phyloP scores from a whole-genome alignment of 306 rosid genomes.

The Ziziphus jujuba region DNA sequence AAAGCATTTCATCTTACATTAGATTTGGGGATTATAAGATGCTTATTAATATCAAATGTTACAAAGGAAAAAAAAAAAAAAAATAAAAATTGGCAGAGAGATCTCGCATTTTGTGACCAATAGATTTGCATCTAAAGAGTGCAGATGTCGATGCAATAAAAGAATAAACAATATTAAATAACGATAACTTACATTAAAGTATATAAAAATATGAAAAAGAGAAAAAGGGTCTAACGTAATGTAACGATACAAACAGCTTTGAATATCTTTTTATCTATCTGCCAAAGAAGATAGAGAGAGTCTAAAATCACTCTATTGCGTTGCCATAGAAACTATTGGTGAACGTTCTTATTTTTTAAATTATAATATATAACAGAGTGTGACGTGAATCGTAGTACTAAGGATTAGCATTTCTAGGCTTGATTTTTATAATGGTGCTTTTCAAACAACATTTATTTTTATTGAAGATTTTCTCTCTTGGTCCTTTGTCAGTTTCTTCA shows the following conservation, averaged over 20 bases:
- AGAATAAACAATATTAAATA: not conserved
- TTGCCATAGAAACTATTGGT: not conserved
- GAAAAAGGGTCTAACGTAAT: not conserved
- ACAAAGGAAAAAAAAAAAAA: too few relatives aligned
- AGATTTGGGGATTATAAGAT: too few relatives aligned
- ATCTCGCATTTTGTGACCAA: not conserved
- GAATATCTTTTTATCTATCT: conserved; percentile 9
- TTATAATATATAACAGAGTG: too few relatives aligned
- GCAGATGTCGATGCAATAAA: not conserved
- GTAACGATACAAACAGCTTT: not conserved
- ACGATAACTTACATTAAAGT: not conserved
- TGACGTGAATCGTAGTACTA: too few relatives aligned
- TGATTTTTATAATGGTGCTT: too few relatives aligned
- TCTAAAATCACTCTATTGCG: not conserved
- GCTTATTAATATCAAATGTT: too few relatives aligned
- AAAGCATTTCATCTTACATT: too few relatives aligned
- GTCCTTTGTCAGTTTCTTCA: not conserved
- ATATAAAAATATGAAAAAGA: too few relatives aligned
- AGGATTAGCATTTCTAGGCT: too few relatives aligned
- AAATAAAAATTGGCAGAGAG: not conserved
- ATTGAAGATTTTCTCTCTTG: not conserved
- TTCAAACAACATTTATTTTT: too few relatives aligned
- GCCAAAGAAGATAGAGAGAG: not conserved
- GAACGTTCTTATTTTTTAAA: too few relatives aligned
- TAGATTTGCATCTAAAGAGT: not conserved